Evolutionary conservation across 345 rosid species (phyloP).

Genomic region (Odontarrhena argentea): DNA sequence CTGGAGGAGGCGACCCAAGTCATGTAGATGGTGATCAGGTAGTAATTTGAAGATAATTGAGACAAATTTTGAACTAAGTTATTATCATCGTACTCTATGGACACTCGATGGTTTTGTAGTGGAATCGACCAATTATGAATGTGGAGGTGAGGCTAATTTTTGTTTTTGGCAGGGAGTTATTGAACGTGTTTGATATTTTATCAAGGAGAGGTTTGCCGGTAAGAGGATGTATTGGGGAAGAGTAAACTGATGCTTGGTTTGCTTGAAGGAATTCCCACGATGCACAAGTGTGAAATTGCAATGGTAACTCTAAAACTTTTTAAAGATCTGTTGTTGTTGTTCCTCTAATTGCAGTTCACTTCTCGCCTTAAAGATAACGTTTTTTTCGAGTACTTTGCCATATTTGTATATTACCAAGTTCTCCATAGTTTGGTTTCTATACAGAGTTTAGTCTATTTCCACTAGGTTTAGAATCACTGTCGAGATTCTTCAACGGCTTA

Average conservation of each 20-base stretch:
- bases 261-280: conserved; percentile 87
- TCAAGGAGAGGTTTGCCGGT: conserved; percentile 78
- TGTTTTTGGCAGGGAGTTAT: conserved; percentile 5
- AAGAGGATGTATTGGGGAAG: conserved; percentile 83
- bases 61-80: conserved; percentile 62
- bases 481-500: conserved; percentile 14
- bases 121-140: conserved; percentile 69
- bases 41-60: too few relatives aligned
- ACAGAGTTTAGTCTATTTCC: not conserved
- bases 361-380: not conserved
- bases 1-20: conserved; percentile 80
- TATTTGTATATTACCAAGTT: not conserved
- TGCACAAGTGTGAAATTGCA: conserved; percentile 94
- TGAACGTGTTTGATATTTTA: conserved; percentile 20
- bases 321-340: conserved; percentile 4
- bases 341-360: not conserved
- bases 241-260: conserved; percentile 87
- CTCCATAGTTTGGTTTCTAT: too few relatives aligned
- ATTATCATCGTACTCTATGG: conserved; percentile 79
- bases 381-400: not conserved
- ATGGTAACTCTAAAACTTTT: conserved; percentile 66
- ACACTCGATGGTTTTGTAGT: conserved; percentile 85
- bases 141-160: conserved; percentile 64
- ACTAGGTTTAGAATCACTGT: conserved; percentile 13
- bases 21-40: conserved; percentile 98